Conservation (phyloP, 2,329 filamentous ascomycete genomes). For the Beauveria bassiana region DNA sequence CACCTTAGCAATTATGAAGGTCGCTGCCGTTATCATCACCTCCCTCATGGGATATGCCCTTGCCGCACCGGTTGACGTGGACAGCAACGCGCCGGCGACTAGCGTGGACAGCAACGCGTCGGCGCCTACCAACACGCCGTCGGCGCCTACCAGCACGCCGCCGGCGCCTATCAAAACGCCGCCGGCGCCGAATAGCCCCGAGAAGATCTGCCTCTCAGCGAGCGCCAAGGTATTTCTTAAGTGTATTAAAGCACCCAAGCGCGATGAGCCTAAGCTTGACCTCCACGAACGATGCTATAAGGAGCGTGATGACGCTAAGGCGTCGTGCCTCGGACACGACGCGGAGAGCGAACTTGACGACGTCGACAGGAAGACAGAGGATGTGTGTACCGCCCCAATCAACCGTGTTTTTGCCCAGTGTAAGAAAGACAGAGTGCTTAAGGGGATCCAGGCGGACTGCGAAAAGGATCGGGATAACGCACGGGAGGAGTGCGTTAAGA, state of each 20-base stretch:
- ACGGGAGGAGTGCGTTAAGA: not conserved
- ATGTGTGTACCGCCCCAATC: not conserved
- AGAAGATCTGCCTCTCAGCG: not conserved
- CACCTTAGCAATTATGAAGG: not conserved
- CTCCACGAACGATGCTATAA: not conserved
- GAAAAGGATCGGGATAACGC: not conserved
- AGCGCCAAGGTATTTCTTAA: not conserved
- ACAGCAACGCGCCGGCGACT: not conserved
- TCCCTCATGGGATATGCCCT: not conserved
- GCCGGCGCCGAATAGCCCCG: not conserved
- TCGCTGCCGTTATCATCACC: not conserved
- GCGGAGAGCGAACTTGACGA: too few species aligned
- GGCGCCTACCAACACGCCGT: too few species aligned
- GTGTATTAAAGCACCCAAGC: not conserved
- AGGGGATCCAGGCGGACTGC: not conserved
- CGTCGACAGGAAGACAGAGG: too few species aligned
- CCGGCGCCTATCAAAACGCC: too few species aligned
- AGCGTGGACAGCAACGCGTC: too few species aligned
- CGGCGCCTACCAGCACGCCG: too few species aligned
- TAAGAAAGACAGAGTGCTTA: not conserved
- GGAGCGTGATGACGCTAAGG: not conserved
- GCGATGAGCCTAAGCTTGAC: not conserved
- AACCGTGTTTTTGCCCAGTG: not conserved
- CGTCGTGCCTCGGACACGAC: not conserved
- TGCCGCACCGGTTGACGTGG: not conserved